phyloP scores from a whole-genome alignment of 2,329 filamentous ascomycete species.

The Mycocentrospora acerina region DNA sequence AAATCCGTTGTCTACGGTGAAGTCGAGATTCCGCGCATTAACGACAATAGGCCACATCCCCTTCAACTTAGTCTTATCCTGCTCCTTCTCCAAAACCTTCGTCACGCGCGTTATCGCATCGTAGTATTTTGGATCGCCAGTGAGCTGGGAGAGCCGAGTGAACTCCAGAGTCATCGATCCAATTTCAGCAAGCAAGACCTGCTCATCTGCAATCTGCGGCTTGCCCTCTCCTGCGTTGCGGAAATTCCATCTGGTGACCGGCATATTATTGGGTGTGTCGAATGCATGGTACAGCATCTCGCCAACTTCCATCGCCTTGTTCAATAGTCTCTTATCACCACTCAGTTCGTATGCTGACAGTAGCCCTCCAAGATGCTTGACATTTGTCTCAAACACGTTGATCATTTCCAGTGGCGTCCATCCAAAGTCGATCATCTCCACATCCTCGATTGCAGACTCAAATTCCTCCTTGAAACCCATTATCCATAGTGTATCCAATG shows the following conservation, averaged over 20 bases:
- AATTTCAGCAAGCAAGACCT: slow-evolving; percentile 50
- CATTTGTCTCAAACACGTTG: slow-evolving; percentile 55
- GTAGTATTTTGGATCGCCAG: slow-evolving; percentile 49
- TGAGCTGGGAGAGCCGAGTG: slow-evolving; percentile 49
- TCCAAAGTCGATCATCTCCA: slow-evolving; percentile 48
- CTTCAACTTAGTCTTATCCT: slow-evolving; percentile 46
- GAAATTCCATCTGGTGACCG: slow-evolving; percentile 53
- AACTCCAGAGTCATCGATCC: slow-evolving; percentile 53
- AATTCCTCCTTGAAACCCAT: slow-evolving; percentile 53
- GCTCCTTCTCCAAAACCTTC: slow-evolving; percentile 44
- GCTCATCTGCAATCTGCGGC: slow-evolving; percentile 43
- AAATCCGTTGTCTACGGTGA: slow-evolving; percentile 43
- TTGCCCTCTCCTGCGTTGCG: slow-evolving; percentile 41
- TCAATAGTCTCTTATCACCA: slow-evolving; percentile 69
- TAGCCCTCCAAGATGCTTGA: slow-evolving; percentile 86
- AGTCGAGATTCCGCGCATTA: slow-evolving; percentile 43
- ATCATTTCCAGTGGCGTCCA: slow-evolving; percentile 41
- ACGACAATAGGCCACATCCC: slow-evolving; percentile 53
- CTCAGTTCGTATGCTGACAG: slow-evolving; percentile 86
- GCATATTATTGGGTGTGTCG: slow-evolving; percentile 94
- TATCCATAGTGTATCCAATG: slow-evolving; percentile 51
- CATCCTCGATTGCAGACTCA: slow-evolving; percentile 46
- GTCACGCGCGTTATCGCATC: slow-evolving; percentile 49
- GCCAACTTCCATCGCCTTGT: slow-evolving; percentile 77
- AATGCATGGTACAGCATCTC: slow-evolving; percentile 81